Base-by-base conservation (phyloP, 305 asterid genomes). In the Withania somnifera region DNA sequence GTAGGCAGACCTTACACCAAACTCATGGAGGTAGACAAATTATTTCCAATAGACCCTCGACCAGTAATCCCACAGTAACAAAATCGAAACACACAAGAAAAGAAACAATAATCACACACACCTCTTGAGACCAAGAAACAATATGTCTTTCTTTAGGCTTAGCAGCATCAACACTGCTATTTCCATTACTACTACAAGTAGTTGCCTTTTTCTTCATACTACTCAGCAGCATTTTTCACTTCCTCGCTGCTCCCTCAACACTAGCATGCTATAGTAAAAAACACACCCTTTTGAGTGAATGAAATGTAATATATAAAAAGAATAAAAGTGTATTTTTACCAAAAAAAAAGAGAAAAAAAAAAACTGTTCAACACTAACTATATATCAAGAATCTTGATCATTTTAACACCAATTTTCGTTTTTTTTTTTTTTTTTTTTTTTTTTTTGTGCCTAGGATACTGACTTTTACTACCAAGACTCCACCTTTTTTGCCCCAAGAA, bases 121-220 rank as follows among this genome's bases (percentile, higher is more conserved):
- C 40, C 40, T 36, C 5, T 34, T 34, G 38, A 34, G 38, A 34
- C 38, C 38, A 34, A 34, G 38, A 34, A 34, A 94, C 99, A 78
- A 96, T 96, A 90, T 91, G 99, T 82, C 98, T 94, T 78, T 92
- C 97, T 78, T 94, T 96, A 89, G 87, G 95, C 82, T 94, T 96
- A 4, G 91, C 89, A 77, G 84, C 86, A 67, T 88, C 92, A 84
- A 85, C 85, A 81, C 52, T 86, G 86, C 51, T 86, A 87, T 53
- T 86, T 11, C 83, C 69, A 61, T 61, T 61, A 61, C 69, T 61
- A 61, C 69, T 28, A 28, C 20, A 87, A 89, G 30, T 57, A 87
- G 45, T 81, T 36, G 58, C 71, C 88, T 87, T 90, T 88, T 86
- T 91, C 97, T 87, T 92, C 96, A 88, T 87, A 61, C 11, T 20